Evolutionary conservation across 176 grass and related monocot genomes (phyloP).

Genomic region (Metroxylon sagu): DNA sequence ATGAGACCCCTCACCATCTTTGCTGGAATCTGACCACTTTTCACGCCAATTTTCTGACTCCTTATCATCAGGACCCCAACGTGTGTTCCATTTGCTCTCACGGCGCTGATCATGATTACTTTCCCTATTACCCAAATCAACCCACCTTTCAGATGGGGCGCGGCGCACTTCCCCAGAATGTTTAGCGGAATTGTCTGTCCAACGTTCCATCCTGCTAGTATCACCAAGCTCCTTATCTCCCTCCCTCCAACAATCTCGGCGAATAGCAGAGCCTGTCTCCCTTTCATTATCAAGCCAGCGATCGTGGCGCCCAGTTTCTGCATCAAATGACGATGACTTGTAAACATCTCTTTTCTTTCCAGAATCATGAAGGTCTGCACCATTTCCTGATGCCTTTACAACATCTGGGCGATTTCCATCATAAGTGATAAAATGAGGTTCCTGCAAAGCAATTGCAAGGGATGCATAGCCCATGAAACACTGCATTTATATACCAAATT

Average conservation of each 20-base stretch:
- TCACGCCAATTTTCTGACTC: conserved; percentile 65
- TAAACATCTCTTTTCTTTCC: conserved; percentile 56
- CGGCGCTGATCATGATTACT: conserved; percentile 51
- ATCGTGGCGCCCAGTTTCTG: conserved; percentile 50
- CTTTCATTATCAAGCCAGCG: conserved; percentile 93
- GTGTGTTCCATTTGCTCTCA: conserved; percentile 76
- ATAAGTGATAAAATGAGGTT: conserved; percentile 21
- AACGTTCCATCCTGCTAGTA: conserved; percentile 42
- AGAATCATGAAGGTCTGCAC: conserved; percentile 34
- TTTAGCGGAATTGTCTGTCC: conserved; percentile 52
- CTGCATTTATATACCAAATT: too few species aligned
- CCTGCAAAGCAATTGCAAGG: conserved; percentile 23
- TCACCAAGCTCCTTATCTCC: conserved; percentile 65
- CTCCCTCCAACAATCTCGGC: conserved; percentile 64
- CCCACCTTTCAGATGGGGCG: conserved; percentile 44
- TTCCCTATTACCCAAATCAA: conserved; percentile 58
- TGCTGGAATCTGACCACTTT: conserved; percentile 53
- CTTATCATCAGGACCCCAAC: conserved; percentile 73
- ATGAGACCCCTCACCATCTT: conserved; percentile 46
- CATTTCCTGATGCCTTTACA: conserved; percentile 31
- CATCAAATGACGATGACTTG: conserved; percentile 50
- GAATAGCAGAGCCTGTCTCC: conserved; percentile 60
- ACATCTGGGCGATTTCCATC: conserved; percentile 38
- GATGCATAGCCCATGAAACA: too few species aligned
- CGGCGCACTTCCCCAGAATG: conserved; percentile 50